phyloP scores from a whole-genome alignment of 768 basidiomycete genomes.

The Mycena olivaceomarginata region DNA sequence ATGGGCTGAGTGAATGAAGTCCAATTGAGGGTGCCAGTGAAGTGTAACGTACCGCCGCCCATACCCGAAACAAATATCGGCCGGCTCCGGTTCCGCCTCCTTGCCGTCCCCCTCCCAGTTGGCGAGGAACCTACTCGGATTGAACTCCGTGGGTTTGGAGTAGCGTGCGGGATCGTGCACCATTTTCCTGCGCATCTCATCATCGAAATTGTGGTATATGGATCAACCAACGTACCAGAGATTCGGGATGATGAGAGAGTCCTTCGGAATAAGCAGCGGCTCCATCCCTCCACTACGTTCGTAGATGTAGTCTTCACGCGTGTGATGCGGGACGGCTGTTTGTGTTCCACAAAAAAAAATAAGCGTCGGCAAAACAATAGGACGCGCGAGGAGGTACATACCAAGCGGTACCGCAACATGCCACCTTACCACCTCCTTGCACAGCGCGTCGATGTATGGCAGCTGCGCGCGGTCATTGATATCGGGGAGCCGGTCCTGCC shows the following conservation, averaged over 20 bases:
- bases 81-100: constrained; percentile 22
- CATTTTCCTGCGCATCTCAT: constrained; percentile 22
- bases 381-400: background rate
- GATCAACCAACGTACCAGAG: constrained; percentile 3
- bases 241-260: constrained; percentile 18
- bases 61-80: constrained; percentile 22
- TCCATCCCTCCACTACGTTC: background rate
- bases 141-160: constrained; percentile 28
- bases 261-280: constrained; percentile 24
- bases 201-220: background rate
- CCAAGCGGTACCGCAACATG: constrained; percentile 6
- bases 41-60: constrained; percentile 31
- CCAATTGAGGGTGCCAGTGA: background rate
- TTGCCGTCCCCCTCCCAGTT: background rate
- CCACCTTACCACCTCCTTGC: constrained; percentile 45
- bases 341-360: background rate
- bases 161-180: constrained; percentile 27
- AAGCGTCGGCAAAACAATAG: background rate
- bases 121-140: constrained; percentile 29
- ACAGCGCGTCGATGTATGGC: constrained; percentile 41
- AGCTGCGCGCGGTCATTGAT: constrained; percentile 34
- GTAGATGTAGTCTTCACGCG: constrained; percentile 24
- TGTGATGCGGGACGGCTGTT: constrained; percentile 14
- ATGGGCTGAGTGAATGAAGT: background rate
- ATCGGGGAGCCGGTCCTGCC: constrained; percentile 43